Evolutionary conservation across 352 stramenopile species (phyloP), one percentile per base, ranked within the genome.

Genomic region (Phytopythium chamaehyphon): DNA sequence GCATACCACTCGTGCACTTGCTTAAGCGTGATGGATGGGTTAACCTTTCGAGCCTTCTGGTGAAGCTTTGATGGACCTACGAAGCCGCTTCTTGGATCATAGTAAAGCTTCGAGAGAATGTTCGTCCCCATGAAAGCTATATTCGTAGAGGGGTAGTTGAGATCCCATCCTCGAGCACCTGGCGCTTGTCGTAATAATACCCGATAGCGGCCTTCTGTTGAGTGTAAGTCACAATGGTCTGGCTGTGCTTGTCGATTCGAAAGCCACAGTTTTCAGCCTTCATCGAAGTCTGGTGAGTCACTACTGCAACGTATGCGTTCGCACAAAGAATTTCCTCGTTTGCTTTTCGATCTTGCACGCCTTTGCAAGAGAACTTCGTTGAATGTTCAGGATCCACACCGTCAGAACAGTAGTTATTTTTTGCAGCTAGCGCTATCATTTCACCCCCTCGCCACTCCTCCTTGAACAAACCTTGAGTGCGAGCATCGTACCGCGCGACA

Each of bases 161-260:
- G 24, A 68, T 72, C 16, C 59, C 59, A 59, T 68, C 55, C 15
- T 6, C 26, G 18, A 57, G 16, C 11, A 67, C 48, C 2, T 40
- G 33, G n/a, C 63, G 38, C 51, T 72, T 72, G 35, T 68, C 63
- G 21, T 71, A 71, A 28, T 54, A 72, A 42, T 66, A 72, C 11
- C 42, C n/a, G n/a, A n/a, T n/a, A n/a, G n/a, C n/a, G n/a, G n/a
- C n/a, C n/a, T n/a, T n/a, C n/a, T n/a, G n/a, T n/a, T n/a, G n/a
- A n/a, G n/a, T n/a, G n/a, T n/a, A n/a, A n/a, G n/a, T n/a, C n/a
- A 19, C 39, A 28, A 64, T 54, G 31, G 22, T 52, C 24, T 72
- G 68, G 59, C 68, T 18, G 62, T 68, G n/a, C n/a, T n/a, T n/a
- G n/a, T n/a, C n/a, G n/a, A n/a, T n/a, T n/a, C n/a, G n/a, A n/a